These are phyloP conservation scores for Colletotrichum horii DNA, from an alignment of 2,329 filamentous ascomycete species.

Conservation along the genomic window DNA sequence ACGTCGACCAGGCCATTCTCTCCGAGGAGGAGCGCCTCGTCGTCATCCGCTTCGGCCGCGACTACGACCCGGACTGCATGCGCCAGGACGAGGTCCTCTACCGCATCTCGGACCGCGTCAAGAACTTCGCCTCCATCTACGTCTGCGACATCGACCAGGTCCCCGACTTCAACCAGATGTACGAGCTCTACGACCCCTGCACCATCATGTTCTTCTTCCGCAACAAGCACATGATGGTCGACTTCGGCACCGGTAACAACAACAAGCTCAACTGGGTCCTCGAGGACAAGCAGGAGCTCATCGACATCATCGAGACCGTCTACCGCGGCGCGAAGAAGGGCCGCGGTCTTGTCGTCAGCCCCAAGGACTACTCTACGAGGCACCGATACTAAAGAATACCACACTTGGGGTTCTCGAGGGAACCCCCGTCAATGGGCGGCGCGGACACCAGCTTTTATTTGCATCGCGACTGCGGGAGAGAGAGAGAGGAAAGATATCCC, in stretches of 20 bases:
- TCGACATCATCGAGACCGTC: conserved; percentile 98
- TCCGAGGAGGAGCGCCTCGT: conserved; percentile 91
- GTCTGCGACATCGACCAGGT: conserved; percentile 92
- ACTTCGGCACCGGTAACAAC: conserved; percentile 98
- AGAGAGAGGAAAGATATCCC: not conserved
- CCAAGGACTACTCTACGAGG: conserved; percentile 67
- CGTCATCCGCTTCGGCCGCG: conserved; percentile 80
- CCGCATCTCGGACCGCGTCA: conserved; percentile 89
- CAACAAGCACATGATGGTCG: conserved; percentile 99
- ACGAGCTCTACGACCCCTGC: conserved; percentile 82
- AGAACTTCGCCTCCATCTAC: conserved; percentile 93
- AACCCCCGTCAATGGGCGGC: not conserved
- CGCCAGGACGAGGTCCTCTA: conserved; percentile 90
- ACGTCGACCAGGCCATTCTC: conserved; percentile 60
- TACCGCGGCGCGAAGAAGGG: conserved; percentile 99
- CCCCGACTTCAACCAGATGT: conserved; percentile 85
- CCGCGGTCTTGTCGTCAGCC: conserved; percentile 92
- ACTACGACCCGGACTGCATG: conserved; percentile 79
- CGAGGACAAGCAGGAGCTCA: conserved; percentile 97
- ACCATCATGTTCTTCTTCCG: conserved; percentile 97
- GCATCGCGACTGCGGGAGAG: not conserved
- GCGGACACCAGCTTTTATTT: not conserved
- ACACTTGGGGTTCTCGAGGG: rapidly evolving
- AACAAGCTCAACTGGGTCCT: conserved; percentile 87
- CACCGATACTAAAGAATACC: conserved; percentile 37